These are phyloP conservation scores for Aspergillus pseudonomiae DNA, from an alignment of 2,329 filamentous ascomycete genomes.

Conservation along the genomic window DNA sequence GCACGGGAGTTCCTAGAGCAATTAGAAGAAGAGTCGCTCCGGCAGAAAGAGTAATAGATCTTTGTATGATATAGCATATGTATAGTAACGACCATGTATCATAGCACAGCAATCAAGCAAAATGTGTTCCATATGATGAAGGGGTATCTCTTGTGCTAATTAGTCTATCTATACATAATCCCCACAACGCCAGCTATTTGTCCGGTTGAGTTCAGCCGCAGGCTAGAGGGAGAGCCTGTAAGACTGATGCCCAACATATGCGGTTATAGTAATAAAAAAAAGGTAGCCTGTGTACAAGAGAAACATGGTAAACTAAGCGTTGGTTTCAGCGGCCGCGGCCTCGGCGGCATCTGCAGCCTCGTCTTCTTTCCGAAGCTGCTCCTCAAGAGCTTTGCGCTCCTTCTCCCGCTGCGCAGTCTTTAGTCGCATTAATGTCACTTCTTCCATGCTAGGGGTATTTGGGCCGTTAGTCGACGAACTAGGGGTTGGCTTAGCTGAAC, in stretches of 20 bases:
- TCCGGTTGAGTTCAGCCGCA: not conserved
- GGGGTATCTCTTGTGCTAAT: slow-evolving; percentile 28
- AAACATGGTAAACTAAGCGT: slow-evolving; percentile 6
- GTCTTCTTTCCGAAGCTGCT: slow-evolving; percentile 55
- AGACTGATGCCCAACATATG: not conserved
- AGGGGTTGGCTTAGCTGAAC: slow-evolving; percentile 31
- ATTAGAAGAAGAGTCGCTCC: slow-evolving; percentile 36
- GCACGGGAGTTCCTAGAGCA: slow-evolving; percentile 42
- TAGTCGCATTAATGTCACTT: slow-evolving; percentile 58
- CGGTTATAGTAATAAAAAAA: too few species aligned
- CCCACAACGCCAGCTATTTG: not conserved
- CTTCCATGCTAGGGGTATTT: slow-evolving; percentile 46
- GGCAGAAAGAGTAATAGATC: slow-evolving; percentile 25
- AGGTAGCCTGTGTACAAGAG: not conserved
- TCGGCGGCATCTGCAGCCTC: slow-evolving; percentile 44
- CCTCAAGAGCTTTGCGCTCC: slow-evolving; percentile 56
- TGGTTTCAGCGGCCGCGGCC: slow-evolving; percentile 23
- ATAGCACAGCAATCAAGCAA: slow-evolving; percentile 13
- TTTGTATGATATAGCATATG: slow-evolving; percentile 17
- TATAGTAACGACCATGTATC: slow-evolving; percentile 29
- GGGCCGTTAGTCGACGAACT: slow-evolving; percentile 26
- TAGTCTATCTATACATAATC: slow-evolving; percentile 3
- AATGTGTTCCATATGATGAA: not conserved
- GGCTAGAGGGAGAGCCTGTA: not conserved
- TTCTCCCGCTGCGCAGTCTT: slow-evolving; percentile 59